Percentiles rank a stretch among this genome's conserved stretches.
Conservation (phyloP, 2,329 filamentous ascomycete genomes). For the Gyromitra esculenta region DNA sequence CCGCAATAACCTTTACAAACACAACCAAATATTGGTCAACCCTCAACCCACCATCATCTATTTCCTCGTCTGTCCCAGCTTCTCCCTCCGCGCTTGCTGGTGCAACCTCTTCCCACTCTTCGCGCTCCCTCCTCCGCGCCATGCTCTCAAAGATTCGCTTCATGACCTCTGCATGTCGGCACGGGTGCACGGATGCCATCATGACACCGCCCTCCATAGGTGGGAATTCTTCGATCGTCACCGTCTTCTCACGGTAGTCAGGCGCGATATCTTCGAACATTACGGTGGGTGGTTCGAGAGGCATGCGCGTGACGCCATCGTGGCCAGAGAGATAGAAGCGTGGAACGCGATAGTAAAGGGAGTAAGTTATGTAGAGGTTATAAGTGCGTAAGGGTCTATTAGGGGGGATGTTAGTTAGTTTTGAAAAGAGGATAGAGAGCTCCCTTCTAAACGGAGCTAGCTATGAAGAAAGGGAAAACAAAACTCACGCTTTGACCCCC, state of each 20-base stretch:
- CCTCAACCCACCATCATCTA: slow-evolving; percentile 65
- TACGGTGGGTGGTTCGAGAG: slow-evolving; percentile 79
- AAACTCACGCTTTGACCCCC: slow-evolving; percentile 66
- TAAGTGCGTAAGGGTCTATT: slow-evolving; percentile 86
- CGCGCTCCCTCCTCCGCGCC: slow-evolving; percentile 61
- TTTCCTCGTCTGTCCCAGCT: slow-evolving; percentile 46
- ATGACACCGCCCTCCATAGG: slow-evolving; percentile 92
- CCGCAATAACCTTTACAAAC: slow-evolving; percentile 87
- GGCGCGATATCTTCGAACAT: slow-evolving; percentile 99
- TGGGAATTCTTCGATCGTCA: slow-evolving; percentile 96
- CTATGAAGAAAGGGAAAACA: slow-evolving; percentile 16
- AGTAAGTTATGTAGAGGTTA: slow-evolving; percentile 97
- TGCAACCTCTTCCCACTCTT: slow-evolving; percentile 70
- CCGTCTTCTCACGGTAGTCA: slow-evolving; percentile 98
- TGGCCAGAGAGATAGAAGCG: slow-evolving; percentile 96
- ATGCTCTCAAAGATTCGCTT: slow-evolving; percentile 89
- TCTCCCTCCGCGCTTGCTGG: slow-evolving; percentile 44
- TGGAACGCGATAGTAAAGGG: slow-evolving; percentile 94
- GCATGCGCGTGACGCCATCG: slow-evolving; percentile 70
- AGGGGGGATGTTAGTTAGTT: slow-evolving; percentile 48
- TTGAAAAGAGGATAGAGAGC: slow-evolving; percentile 46
- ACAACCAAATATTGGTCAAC: slow-evolving; percentile 91
- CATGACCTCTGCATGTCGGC: slow-evolving; percentile 98
- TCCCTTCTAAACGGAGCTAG: slow-evolving; percentile 44
- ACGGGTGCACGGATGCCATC: slow-evolving; percentile 96